Evolutionary conservation across 345 rosid genomes (phyloP), one percentile per base, ranked within the genome.

Genomic region (Angophora floribunda): DNA sequence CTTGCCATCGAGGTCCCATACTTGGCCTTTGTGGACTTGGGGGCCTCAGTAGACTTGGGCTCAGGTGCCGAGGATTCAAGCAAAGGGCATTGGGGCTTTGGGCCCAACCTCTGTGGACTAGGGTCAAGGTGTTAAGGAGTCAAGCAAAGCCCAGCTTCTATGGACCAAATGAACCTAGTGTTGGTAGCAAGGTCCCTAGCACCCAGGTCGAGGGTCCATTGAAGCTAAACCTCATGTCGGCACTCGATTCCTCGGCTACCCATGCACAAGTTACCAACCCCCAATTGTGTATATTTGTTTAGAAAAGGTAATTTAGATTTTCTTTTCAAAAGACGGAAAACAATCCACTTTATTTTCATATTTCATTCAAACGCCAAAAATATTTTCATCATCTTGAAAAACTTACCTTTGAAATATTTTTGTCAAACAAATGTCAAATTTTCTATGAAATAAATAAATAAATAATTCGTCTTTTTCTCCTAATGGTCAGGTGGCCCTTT

Each of bases 271-370:
- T 36, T 26, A 70, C 47, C 9, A 70, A 0, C 45, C 36, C 7
- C 26, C 45, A 6, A 63, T 63, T 3, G 36, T 63, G 36, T 63
- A 63, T 63, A 63, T 28, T 6, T 61, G 28, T n/a, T 0, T 28
- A 63, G 1, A n/a, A 63, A 28, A 26, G 26, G 26, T 15, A 61
- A 12, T 26, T 59, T 26, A 26, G 3, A 12, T 28, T 61, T 59
- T 61, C 15, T 30, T 26, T 50, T 50, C 51, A 50, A 50, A 50
- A 3, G 12, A 50, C 12, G 13, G 13, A 61, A 59, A 61, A 61
- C 1, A 61, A 61, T 61, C 14, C 2, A 0, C 21, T 11, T 55
- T 8, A 55, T 22, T 7, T 26, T 61, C 7, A 1, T 0, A 61
- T 61, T 61, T 61, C 15, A 5, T 0, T 55, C 26, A 55, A 22